Percentiles rank a stretch among this genome's conserved stretches.
These are phyloP conservation scores for Nemania sp. DNA, from an alignment of 2,329 filamentous ascomycete genomes.

Conservation along the genomic window DNA sequence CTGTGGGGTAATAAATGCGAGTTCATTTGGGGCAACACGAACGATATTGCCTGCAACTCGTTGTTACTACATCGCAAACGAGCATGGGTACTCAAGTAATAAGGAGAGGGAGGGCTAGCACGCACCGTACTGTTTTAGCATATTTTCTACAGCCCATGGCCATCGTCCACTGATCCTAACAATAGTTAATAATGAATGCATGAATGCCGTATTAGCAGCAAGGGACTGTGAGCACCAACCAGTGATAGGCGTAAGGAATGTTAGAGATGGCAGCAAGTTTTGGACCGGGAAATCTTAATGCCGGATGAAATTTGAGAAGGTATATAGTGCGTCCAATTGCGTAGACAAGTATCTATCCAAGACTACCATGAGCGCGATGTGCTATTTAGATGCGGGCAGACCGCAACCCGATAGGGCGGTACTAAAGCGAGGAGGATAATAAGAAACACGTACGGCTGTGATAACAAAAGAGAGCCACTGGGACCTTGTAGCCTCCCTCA, in stretches of 20 bases:
- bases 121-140: constrained; percentile 34
- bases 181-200: neutral
- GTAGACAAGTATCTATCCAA: constrained; percentile 28
- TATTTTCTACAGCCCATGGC: constrained; percentile 33
- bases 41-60: constrained; percentile 31
- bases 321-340: constrained; percentile 27
- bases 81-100: neutral
- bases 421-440: neutral
- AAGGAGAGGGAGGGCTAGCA: neutral
- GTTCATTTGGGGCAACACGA: constrained; percentile 37
- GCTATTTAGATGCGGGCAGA: neutral
- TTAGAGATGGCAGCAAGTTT: constrained; percentile 37
- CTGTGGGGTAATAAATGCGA: constrained; percentile 28
- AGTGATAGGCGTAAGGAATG: constrained; percentile 33
- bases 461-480: neutral
- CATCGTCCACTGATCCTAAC: constrained; percentile 32
- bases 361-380: neutral
- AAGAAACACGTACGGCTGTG: neutral
- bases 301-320: constrained; percentile 37
- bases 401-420: neutral
- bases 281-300: constrained; percentile 35
- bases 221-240: constrained; percentile 23
- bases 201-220: neutral
- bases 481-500: neutral
- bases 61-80: neutral